Evolutionary conservation across 1,139 yeast genomes (phyloP).

Genomic region (Ogataea hybrid): DNA sequence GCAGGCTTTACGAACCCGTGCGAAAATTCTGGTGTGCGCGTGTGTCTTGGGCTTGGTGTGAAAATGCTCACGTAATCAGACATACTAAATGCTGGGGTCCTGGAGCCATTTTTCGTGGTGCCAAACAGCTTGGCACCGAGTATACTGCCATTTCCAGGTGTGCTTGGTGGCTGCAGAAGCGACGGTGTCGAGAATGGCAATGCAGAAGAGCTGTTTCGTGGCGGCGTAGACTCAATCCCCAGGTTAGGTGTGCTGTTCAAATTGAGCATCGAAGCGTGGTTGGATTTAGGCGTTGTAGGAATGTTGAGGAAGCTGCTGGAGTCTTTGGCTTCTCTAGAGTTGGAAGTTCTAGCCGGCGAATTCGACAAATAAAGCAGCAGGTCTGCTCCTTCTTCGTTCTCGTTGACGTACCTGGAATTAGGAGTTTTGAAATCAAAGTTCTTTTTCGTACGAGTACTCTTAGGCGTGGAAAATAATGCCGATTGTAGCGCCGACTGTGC

Average conservation of each 20-base stretch:
- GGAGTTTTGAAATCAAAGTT: conserved; percentile 30
- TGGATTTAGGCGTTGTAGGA: conserved; percentile 34
- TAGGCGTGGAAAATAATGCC: conserved; percentile 31
- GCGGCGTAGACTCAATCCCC: conserved; percentile 27
- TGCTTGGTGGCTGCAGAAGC: conserved; percentile 9
- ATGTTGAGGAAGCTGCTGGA: conserved; percentile 19
- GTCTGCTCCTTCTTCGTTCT: conserved; percentile 80
- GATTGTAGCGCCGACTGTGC: conserved; percentile 23
- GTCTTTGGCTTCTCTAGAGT: conserved; percentile 22
- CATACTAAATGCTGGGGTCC: conserved; percentile 78
- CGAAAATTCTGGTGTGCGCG: conserved; percentile 30
- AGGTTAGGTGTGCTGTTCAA: conserved; percentile 21
- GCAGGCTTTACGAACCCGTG: conserved; percentile 17
- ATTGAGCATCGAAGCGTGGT: conserved; percentile 15
- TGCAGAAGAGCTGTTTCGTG: conserved; percentile 18
- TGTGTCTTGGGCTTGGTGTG: conserved; percentile 62
- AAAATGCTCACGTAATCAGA: conserved; percentile 77
- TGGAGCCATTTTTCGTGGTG: conserved; percentile 25
- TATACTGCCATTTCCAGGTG: conserved; percentile 7
- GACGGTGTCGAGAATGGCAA: conserved; percentile 23
- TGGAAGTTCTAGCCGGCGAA: conserved; percentile 71
- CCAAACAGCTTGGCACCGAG: conserved; percentile 12
- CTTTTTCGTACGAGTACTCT: conserved; percentile 16
- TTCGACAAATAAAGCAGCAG: conserved; percentile 78
- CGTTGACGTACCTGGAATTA: conserved; percentile 24